A percentile compares a stretch with the other conserved stretches of the same genome.
phyloP scores from a whole-genome alignment of 441 rosid species.

The Brassica hybrid region DNA sequence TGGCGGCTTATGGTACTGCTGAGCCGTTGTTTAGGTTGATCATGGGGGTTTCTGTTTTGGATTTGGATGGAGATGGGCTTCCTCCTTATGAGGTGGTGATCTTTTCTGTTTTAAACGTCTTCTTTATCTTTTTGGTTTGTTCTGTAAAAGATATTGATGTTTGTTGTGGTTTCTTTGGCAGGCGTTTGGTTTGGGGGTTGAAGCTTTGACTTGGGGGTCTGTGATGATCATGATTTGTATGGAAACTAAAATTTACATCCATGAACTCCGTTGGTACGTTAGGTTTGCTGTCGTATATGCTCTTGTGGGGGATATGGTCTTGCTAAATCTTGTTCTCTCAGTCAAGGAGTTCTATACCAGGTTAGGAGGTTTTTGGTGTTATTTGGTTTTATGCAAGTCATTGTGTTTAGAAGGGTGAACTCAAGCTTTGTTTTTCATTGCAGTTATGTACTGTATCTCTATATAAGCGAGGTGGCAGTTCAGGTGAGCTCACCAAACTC shows the following conservation, averaged over 20 bases:
- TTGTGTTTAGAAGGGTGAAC: slow-evolving; percentile 25
- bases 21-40: slow-evolving; percentile 87
- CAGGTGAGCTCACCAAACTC: slow-evolving; percentile 65
- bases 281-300: slow-evolving; percentile 83
- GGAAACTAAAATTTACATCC: slow-evolving; percentile 84
- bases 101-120: neutral
- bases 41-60: slow-evolving; percentile 81
- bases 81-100: slow-evolving; percentile 91
- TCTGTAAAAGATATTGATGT: neutral
- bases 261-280: slow-evolving; percentile 92
- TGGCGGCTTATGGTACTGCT: slow-evolving; percentile 76
- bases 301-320: slow-evolving; percentile 85
- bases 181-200: slow-evolving; percentile 72
- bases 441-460: slow-evolving; percentile 81
- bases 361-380: slow-evolving; percentile 42
- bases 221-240: slow-evolving; percentile 67
- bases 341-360: slow-evolving; percentile 70
- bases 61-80: slow-evolving; percentile 74
- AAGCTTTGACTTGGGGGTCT: slow-evolving; percentile 88
- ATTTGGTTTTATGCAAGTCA: slow-evolving; percentile 16
- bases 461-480: slow-evolving; percentile 69
- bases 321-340: slow-evolving; percentile 79
- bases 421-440: slow-evolving; percentile 46
- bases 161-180: slow-evolving; percentile 34
- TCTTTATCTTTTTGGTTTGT: neutral